These are phyloP conservation scores for Leccinellum luteum DNA, from an alignment of 768 basidiomycete genomes.

Conservation along the genomic window DNA sequence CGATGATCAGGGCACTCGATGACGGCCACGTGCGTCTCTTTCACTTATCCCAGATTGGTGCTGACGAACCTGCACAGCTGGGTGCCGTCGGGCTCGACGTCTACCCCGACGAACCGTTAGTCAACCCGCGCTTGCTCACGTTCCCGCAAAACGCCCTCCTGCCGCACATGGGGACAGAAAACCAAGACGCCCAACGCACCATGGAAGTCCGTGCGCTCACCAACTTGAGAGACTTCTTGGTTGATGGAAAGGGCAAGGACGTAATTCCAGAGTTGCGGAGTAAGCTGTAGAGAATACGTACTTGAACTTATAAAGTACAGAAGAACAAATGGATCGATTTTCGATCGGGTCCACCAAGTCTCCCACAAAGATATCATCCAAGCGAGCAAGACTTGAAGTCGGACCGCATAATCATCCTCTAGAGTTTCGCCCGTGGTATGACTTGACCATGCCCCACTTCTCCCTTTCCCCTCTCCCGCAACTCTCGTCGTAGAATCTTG, in stretches of 20 bases:
- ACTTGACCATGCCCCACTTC: slow-evolving; percentile 40
- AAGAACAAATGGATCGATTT: neutral
- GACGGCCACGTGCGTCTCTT: slow-evolving; percentile 73
- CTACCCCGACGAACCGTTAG: slow-evolving; percentile 78
- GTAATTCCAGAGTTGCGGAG: slow-evolving; percentile 54
- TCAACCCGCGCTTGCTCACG: slow-evolving; percentile 75
- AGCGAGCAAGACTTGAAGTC: no score
- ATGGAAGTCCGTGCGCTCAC: slow-evolving; percentile 87
- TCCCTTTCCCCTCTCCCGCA: slow-evolving; percentile 63
- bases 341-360: neutral
- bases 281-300: slow-evolving; percentile 13
- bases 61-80: neutral
- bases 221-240: slow-evolving; percentile 71
- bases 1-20: slow-evolving; percentile 80
- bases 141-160: slow-evolving; percentile 83
- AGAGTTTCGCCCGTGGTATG: slow-evolving; percentile 16
- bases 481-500: slow-evolving; percentile 79
- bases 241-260: slow-evolving; percentile 61
- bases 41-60: neutral
- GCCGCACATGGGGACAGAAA: slow-evolving; percentile 92
- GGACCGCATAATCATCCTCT: neutral
- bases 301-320: neutral
- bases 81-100: slow-evolving; percentile 75
- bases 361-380: neutral
- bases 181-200: slow-evolving; percentile 69